Evolutionary conservation across 495 filamentous ascomycete genomes (phyloP).

Genomic region (Penicillium egyptiacum): DNA sequence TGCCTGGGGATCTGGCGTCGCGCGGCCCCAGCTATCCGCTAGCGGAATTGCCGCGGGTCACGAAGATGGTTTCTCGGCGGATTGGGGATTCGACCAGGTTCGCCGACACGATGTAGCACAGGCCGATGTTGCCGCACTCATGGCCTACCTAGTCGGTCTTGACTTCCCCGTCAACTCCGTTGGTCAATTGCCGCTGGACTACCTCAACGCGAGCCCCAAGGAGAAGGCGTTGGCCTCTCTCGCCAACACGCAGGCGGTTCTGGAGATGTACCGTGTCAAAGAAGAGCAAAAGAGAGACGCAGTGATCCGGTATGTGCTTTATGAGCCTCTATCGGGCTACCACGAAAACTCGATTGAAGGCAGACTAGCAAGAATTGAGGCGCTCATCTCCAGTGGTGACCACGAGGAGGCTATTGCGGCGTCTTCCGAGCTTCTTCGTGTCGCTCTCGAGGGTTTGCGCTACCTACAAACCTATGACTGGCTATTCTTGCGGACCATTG

Average conservation of each 20-base stretch:
- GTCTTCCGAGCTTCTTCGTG: constrained; percentile 70
- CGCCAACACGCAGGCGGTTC: constrained; percentile 81
- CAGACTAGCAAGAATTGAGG: constrained; percentile 65
- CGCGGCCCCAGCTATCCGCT: constrained; percentile 61
- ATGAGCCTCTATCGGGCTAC: constrained; percentile 55
- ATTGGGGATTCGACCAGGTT: constrained; percentile 82
- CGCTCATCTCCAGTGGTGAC: constrained; percentile 62
- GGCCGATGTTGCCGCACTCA: constrained; percentile 92
- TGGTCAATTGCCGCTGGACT: constrained; percentile 85
- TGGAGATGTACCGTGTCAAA: constrained; percentile 97
- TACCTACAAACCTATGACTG: constrained; percentile 98
- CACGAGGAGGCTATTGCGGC: constrained; percentile 74
- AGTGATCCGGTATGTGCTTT: constrained; percentile 76
- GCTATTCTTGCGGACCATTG: constrained; percentile 92
- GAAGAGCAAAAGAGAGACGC: constrained; percentile 78
- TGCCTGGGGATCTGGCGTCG: constrained; percentile 91
- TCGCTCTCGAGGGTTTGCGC: constrained; percentile 79
- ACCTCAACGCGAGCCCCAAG: constrained; percentile 64
- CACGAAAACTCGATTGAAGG: constrained; percentile 62
- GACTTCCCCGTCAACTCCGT: constrained; percentile 97
- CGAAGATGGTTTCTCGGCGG: constrained; percentile 85
- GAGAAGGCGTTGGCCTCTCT: constrained; percentile 84
- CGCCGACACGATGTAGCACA: constrained; percentile 88
- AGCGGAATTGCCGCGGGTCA: constrained; percentile 68
- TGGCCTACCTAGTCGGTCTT: constrained; percentile 90